Conservation (phyloP, 495 filamentous ascomycete genomes). For the Penicillium roqueforti region DNA sequence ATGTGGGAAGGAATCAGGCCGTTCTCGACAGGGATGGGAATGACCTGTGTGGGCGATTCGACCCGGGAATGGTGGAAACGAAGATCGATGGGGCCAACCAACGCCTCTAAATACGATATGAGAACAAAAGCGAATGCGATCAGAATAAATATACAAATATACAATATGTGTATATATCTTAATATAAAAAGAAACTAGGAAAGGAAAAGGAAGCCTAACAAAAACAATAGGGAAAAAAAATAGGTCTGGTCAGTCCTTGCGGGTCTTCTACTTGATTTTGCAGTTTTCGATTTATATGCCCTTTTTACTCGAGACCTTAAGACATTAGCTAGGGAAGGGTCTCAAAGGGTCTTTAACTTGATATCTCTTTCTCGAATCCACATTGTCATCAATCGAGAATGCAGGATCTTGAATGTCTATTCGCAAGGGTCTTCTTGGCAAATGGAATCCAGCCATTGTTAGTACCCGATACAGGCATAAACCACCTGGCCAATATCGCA, state of each 20-base stretch:
- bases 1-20: conserved; percentile 20
- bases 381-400: background rate
- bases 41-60: conserved; percentile 37
- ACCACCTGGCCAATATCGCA: background rate
- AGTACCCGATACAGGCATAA: background rate
- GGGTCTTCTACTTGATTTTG: background rate
- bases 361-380: background rate
- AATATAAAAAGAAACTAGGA: background rate
- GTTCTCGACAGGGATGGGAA: conserved; percentile 45
- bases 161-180: background rate
- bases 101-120: background rate
- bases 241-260: conserved; percentile 2
- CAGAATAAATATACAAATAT: conserved; percentile 12
- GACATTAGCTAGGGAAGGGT: background rate
- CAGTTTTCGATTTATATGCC: background rate
- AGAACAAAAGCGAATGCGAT: conserved; percentile 13
- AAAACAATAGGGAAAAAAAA: conserved; percentile 8
- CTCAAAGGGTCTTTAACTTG: background rate
- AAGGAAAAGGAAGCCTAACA: conserved; percentile 17
- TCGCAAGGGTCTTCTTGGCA: conserved; percentile 15
- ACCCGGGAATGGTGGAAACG: conserved; percentile 34
- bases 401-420: conserved; percentile 5
- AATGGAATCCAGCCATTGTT: background rate
- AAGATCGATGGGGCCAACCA: conserved; percentile 25
- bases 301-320: background rate